Percentiles rank a stretch among this genome's conserved stretches.
Evolutionary conservation across 805 yeast genomes (phyloP).

Genomic region (Ascoidea rubescens): DNA sequence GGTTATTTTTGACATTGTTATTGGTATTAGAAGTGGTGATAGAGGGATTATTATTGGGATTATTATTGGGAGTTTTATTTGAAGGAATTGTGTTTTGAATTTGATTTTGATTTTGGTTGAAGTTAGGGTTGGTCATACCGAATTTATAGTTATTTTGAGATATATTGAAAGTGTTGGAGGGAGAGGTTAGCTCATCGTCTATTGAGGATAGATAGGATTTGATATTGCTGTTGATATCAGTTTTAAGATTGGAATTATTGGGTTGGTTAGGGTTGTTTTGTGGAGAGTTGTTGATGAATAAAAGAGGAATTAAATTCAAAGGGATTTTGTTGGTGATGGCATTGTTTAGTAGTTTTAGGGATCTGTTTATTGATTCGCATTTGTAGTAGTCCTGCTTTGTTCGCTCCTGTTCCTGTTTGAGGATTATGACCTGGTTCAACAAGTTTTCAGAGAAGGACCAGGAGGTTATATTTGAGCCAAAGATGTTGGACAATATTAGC

Average conservation of each 20-base stretch:
- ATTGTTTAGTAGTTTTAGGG: slow-evolving; percentile 45
- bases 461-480: slow-evolving; percentile 37
- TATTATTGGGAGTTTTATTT: slow-evolving; percentile 2
- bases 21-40: slow-evolving; percentile 10
- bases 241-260: slow-evolving; percentile 9
- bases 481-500: slow-evolving; percentile 12
- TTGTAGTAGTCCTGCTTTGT: slow-evolving; percentile 71
- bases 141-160: background rate
- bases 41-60: slow-evolving; percentile 7
- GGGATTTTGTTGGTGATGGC: slow-evolving; percentile 57
- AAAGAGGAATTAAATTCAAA: slow-evolving; percentile 40
- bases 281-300: slow-evolving; percentile 26
- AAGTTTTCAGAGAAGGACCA: slow-evolving; percentile 50
- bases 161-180: slow-evolving; percentile 5
- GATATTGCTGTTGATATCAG: slow-evolving; percentile 7
- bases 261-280: slow-evolving; percentile 3
- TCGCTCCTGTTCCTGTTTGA: slow-evolving; percentile 60
- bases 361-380: slow-evolving; percentile 44
- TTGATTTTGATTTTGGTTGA: too few relatives aligned
- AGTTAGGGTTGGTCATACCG: background rate
- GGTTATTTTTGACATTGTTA: background rate
- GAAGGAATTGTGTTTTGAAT: background rate
- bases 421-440: slow-evolving; percentile 39
- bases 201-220: slow-evolving; percentile 2
- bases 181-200: slow-evolving; percentile 8